Conservation (phyloP, 2,329 filamentous ascomycete species). For the Cadophora luteo-olivacea region DNA sequence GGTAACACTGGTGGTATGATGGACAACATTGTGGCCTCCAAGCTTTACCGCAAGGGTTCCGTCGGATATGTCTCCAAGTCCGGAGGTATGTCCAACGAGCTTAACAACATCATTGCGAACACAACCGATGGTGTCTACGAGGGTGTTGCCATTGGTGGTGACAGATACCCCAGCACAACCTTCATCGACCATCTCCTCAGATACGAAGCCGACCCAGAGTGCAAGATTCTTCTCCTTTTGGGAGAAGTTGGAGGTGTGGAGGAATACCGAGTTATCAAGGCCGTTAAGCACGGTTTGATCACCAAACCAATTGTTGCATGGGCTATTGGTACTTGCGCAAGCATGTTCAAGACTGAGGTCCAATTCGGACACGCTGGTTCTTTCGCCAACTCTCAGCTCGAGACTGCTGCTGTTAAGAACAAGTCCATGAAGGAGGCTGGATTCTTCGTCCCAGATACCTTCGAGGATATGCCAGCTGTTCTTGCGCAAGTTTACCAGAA, state of each 20-base stretch:
- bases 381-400: conserved; percentile 98
- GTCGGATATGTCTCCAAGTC: conserved; percentile 99
- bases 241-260: conserved; percentile 99
- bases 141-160: conserved; percentile 98
- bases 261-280: conserved; percentile 99
- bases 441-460: conserved; percentile 93
- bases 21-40: conserved; percentile 99
- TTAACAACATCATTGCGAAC: conserved; percentile 99
- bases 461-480: conserved; percentile 86
- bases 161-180: conserved; percentile 97
- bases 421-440: conserved; percentile 94
- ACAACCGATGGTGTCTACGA: conserved; percentile 98
- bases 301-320: conserved; percentile 99
- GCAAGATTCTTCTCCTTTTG: conserved; percentile 95
- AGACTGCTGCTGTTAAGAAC: conserved; percentile 97
- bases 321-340: conserved; percentile 98
- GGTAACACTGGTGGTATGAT: conserved; percentile 99
- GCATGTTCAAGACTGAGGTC: conserved; percentile 99
- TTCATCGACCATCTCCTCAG: conserved; percentile 98
- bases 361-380: conserved; percentile 99
- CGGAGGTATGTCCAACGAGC: conserved; percentile 99
- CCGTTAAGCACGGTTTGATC: conserved; percentile 91
- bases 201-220: conserved; percentile 95
- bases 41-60: conserved; percentile 99
- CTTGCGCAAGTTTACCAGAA: conserved; percentile 87